Base-by-base conservation (phyloP, 768 basidiomycete genomes). In the Pleurotus platypus region DNA sequence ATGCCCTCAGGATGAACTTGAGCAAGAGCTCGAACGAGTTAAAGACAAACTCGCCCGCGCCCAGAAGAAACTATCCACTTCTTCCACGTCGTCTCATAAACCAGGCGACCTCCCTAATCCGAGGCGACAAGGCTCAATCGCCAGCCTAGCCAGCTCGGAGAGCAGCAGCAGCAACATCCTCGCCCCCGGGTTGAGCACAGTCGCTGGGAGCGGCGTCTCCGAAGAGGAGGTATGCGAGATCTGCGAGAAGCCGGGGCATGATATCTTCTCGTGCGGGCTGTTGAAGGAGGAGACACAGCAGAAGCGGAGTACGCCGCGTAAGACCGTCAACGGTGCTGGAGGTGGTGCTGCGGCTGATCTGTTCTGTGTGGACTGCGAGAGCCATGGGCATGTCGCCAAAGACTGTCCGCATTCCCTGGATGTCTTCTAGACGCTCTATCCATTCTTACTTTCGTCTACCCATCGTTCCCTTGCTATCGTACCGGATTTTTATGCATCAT, bases 341-440 rank as follows among this genome's bases (percentile, higher is more conserved):
- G 43, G 18, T 18, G 43, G 11, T 12, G 46, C 22, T 40, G 58
- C 56, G 38, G 57, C 67, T 15, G 79, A 78, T 53, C 63, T 82
- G 40, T 89, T 82, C 65, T 94, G 93, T 67, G 88, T 86, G 54
- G 92, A 94, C 61, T 94, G 93, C 66, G 93, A 94, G 73, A 82
- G 82, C 57, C 78, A 81, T 51, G 92, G 91, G 6, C 92, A 94
- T 68, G 65, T 77, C 38, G 83, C 92, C 4, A 80, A 79, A 37
- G 82, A 92, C 59, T 95, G 93, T 66, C 91, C 92, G 40, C 84
- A 92, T 69, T 92, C 91, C 9, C 70, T 86, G 69, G 93, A 95
- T 71, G 89, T 94, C 57, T 95, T 94, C 73, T 94, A 72, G 75
- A 20, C 20, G 13, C 53, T 12, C 9, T 20, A 13, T 46, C 53